Evolutionary conservation across 768 basidiomycete species (phyloP).

Genomic region (Gelatoporia subvermispora): DNA sequence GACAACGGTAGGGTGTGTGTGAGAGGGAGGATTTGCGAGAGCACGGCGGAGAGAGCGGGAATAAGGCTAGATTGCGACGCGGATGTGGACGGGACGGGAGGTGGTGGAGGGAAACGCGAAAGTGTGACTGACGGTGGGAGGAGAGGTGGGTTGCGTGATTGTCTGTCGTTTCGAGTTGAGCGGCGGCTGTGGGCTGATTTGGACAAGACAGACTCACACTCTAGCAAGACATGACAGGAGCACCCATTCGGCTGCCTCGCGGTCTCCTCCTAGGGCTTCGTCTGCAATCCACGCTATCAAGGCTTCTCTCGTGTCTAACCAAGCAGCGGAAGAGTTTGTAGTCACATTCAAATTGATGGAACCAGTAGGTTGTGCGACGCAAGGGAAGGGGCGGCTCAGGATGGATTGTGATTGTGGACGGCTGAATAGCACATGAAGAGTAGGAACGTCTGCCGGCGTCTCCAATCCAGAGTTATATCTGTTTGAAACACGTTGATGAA

Average conservation of each 20-base stretch:
- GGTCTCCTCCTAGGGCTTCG: constrained; percentile 65
- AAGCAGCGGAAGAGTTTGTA: neutral
- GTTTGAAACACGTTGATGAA: neutral
- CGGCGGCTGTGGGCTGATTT: neutral
- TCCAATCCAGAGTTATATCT: constrained; percentile 33
- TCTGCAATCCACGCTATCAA: constrained; percentile 70
- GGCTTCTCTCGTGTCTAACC: constrained; percentile 29
- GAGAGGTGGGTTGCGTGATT: constrained; percentile 62
- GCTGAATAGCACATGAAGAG: constrained; percentile 64
- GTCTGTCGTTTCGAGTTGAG: constrained; percentile 38
- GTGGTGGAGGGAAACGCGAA: constrained; percentile 52
- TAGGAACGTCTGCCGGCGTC: constrained; percentile 43
- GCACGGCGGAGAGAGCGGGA: constrained; percentile 50
- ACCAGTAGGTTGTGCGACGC: constrained; percentile 9
- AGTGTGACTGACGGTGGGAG: constrained; percentile 64
- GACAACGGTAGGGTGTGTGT: constrained; percentile 55
- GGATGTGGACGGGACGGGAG: constrained; percentile 15
- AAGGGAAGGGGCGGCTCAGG: constrained; percentile 36
- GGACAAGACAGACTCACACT: constrained; percentile 48
- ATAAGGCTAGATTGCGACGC: neutral
- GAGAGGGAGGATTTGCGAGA: constrained; percentile 57
- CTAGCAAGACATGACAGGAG: constrained; percentile 54
- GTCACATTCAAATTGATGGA: constrained; percentile 1
- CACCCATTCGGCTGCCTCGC: constrained; percentile 69
- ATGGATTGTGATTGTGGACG: constrained; percentile 36